Evolutionary conservation across 345 rosid genomes (phyloP).

Genomic region (Eucalyptus decipiens): DNA sequence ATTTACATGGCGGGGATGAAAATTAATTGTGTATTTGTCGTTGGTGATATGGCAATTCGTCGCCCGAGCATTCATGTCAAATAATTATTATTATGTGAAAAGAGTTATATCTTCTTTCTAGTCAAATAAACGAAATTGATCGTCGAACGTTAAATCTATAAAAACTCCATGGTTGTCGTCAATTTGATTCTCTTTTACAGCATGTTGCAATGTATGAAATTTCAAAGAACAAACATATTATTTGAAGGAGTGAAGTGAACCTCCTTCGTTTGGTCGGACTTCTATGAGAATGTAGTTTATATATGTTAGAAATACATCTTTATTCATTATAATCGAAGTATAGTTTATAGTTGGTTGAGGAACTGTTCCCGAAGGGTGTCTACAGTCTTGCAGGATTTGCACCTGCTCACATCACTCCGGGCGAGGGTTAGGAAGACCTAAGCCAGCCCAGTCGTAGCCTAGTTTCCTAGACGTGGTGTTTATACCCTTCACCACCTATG

Average conservation of each 20-base stretch:
- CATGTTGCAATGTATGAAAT: not conserved
- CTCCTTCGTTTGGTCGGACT: not conserved
- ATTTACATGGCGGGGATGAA: not conserved
- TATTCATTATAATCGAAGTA: not conserved
- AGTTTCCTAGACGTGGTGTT: too few species aligned
- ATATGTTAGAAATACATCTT: not conserved
- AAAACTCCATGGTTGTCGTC: not conserved
- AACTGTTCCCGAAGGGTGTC: too few species aligned
- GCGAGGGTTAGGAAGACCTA: too few species aligned
- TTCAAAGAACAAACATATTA: not conserved
- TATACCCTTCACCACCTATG: too few species aligned
- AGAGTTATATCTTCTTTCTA: not conserved
- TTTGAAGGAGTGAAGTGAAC: not conserved
- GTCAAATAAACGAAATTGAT: not conserved
- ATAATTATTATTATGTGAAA: not conserved
- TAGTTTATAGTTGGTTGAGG: too few species aligned
- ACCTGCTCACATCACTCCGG: too few species aligned
- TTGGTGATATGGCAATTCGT: not conserved
- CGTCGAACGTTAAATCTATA: too few species aligned
- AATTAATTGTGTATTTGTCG: not conserved
- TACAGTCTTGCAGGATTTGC: too few species aligned
- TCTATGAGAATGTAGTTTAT: not conserved
- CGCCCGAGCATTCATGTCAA: not conserved
- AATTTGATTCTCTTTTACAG: not conserved
- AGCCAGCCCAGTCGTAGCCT: too few species aligned